Evolutionary conservation across 2,329 filamentous ascomycete genomes (phyloP).

Genomic region (Claviceps sp.): DNA sequence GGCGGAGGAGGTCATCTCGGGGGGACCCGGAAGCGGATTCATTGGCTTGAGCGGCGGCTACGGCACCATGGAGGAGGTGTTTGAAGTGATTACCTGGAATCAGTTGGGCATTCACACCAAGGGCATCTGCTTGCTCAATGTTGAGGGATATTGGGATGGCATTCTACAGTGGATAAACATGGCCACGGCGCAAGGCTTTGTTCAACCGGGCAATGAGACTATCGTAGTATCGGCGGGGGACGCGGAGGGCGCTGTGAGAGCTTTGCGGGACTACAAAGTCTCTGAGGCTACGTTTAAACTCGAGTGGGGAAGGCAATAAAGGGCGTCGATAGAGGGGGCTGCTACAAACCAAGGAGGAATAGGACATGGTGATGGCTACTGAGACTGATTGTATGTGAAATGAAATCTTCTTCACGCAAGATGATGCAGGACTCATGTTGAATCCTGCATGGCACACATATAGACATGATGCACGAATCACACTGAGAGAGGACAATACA

Average conservation of each 20-base stretch:
- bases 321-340: not conserved
- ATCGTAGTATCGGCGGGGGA: slow-evolving; percentile 69
- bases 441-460: not conserved
- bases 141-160: slow-evolving; percentile 86
- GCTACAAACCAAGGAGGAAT: no score
- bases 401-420: no score
- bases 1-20: slow-evolving; percentile 73
- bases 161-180: slow-evolving; percentile 69
- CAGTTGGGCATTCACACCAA: slow-evolving; percentile 82
- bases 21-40: slow-evolving; percentile 76
- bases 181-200: slow-evolving; percentile 64
- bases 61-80: slow-evolving; percentile 90
- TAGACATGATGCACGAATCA: not conserved
- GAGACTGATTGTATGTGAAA: no score
- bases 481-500: not conserved
- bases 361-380: no score
- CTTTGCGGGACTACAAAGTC: slow-evolving; percentile 60
- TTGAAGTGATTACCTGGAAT: slow-evolving; percentile 88
- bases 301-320: slow-evolving; percentile 60
- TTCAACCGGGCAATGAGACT: slow-evolving; percentile 52
- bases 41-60: slow-evolving; percentile 81
- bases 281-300: slow-evolving; percentile 66
- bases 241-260: slow-evolving; percentile 57
- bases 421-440: no score
- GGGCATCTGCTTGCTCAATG: slow-evolving; percentile 71